Conservation (phyloP, 371 early-diverging fungal genomes). For the Fennellomyces sp. region DNA sequence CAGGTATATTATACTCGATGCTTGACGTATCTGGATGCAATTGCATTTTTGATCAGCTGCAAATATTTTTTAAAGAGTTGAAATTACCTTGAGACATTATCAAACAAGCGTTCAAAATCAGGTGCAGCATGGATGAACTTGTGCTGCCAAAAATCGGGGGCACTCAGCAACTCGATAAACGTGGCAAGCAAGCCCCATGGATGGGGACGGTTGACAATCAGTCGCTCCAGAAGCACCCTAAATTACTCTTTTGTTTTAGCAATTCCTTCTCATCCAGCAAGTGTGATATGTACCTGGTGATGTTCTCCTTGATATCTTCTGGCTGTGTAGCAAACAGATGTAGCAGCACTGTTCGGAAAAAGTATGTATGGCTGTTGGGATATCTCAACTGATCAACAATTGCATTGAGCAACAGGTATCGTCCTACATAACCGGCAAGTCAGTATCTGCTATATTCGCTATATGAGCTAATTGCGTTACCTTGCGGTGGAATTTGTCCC, state of each 20-base stretch:
- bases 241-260: too few relatives aligned
- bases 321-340: slow-evolving; percentile 77
- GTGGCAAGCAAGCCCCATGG: slow-evolving; percentile 97
- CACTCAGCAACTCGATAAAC: slow-evolving; percentile 92
- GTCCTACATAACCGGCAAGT: slow-evolving; percentile 50
- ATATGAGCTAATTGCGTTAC: neutral
- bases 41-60: neutral
- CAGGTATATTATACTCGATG: neutral
- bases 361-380: slow-evolving; percentile 95
- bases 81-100: slow-evolving; percentile 60
- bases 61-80: neutral
- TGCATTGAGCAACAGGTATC: slow-evolving; percentile 84
- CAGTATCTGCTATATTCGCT: neutral
- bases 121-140: slow-evolving; percentile 67
- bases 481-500: slow-evolving; percentile 11
- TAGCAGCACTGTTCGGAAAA: slow-evolving; percentile 80
- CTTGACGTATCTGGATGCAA: neutral
- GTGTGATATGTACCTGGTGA: slow-evolving; percentile 57
- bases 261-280: neutral
- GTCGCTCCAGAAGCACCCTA: slow-evolving; percentile 89
- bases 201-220: slow-evolving; percentile 97
- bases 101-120: slow-evolving; percentile 70
- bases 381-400: slow-evolving; percentile 96
- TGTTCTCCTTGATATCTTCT: slow-evolving; percentile 90
- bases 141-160: slow-evolving; percentile 84